Conservation (phyloP, 306 rosid genomes). For the Prunus padus region DNA sequence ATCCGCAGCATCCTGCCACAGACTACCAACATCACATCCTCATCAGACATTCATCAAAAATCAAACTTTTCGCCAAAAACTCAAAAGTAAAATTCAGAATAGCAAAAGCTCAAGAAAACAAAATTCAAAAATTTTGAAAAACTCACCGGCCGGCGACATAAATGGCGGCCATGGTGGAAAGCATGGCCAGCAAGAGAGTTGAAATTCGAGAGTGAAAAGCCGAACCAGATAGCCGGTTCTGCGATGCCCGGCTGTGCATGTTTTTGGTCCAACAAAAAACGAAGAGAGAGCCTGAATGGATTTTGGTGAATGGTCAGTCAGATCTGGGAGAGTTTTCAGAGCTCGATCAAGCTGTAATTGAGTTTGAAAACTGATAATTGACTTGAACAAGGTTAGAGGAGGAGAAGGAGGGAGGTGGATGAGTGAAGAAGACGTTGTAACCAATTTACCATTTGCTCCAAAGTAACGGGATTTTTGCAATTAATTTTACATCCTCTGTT, state of each 20-base stretch:
- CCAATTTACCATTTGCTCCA: background rate
- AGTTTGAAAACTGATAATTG: background rate
- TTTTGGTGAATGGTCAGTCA: background rate
- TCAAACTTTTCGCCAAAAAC: background rate
- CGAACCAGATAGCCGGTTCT: constrained; percentile 51
- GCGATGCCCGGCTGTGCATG: constrained; percentile 63
- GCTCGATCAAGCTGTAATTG: background rate
- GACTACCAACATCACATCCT: constrained; percentile 28
- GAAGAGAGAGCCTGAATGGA: background rate
- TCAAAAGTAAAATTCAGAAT: background rate
- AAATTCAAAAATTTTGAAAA: background rate
- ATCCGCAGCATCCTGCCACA: constrained; percentile 69
- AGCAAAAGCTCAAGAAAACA: background rate
- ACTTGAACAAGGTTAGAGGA: background rate
- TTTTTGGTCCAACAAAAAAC: background rate
- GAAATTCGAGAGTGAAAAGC: constrained; percentile 52
- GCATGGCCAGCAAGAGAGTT: constrained; percentile 46
- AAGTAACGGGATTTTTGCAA: background rate
- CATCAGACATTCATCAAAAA: background rate
- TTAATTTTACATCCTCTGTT: background rate
- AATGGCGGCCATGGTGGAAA: constrained; percentile 66
- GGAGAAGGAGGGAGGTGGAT: background rate
- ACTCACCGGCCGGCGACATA: constrained; percentile 71
- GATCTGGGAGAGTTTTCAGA: background rate
- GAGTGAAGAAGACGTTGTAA: constrained; percentile 1